Conservation (phyloP, 768 basidiomycete species). For the Lanmaoa rubissima region DNA sequence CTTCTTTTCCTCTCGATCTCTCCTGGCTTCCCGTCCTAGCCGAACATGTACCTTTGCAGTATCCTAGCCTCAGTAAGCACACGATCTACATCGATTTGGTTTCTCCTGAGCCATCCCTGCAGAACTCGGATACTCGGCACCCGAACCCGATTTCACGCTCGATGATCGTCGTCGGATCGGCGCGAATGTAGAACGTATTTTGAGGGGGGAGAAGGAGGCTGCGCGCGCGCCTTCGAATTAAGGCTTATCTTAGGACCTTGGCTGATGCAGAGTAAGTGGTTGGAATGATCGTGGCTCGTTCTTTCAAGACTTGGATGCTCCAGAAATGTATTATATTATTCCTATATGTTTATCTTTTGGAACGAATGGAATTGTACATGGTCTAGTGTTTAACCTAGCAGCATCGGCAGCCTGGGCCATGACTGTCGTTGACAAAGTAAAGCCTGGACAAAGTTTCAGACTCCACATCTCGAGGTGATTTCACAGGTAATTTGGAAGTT, state of each 20-base stretch:
- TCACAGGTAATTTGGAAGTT: no score
- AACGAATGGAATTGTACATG: not conserved
- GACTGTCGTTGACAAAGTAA: no score
- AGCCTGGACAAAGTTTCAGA: no score
- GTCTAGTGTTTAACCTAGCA: not conserved
- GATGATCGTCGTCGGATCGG: slow-evolving; percentile 65
- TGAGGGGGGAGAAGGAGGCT: slow-evolving; percentile 64
- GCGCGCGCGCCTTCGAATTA: slow-evolving; percentile 52
- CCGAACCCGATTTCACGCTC: slow-evolving; percentile 44
- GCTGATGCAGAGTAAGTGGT: no score
- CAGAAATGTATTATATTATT: not conserved
- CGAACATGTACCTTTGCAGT: slow-evolving; percentile 63
- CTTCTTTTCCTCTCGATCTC: slow-evolving; percentile 66
- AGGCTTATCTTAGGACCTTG: not conserved
- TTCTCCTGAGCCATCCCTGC: not conserved
- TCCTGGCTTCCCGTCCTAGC: slow-evolving; percentile 49
- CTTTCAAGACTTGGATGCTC: not conserved
- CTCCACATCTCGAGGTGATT: no score
- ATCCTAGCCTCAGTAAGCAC: slow-evolving; percentile 59
- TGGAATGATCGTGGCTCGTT: not conserved
- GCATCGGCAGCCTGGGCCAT: not conserved
- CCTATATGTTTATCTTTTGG: not conserved
- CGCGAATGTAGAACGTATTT: slow-evolving; percentile 55
- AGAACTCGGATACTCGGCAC: slow-evolving; percentile 73
- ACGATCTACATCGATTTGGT: not conserved